These are phyloP conservation scores for Macrophomina tecta DNA, from an alignment of 2,329 filamentous ascomycete species.

Conservation along the genomic window DNA sequence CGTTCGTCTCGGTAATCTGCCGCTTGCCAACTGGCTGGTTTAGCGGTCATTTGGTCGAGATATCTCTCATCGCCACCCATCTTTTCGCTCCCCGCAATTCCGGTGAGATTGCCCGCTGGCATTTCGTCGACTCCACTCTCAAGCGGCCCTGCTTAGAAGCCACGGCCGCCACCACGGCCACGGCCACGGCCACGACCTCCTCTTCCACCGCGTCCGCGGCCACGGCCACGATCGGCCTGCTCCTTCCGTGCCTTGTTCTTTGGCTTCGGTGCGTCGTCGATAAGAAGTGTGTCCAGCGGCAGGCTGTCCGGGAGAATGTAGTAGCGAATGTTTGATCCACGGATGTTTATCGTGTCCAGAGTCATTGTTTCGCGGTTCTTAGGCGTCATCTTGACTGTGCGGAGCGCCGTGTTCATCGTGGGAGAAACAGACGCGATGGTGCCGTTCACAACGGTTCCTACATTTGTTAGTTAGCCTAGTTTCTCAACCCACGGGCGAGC, in stretches of 20 bases:
- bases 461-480: background rate
- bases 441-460: conserved; percentile 94
- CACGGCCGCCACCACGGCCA: conserved; percentile 49
- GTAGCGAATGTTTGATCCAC: conserved; percentile 94
- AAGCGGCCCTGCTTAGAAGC: conserved; percentile 12
- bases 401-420: conserved; percentile 97
- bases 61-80: background rate
- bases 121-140: too few relatives aligned
- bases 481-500: background rate
- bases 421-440: conserved; percentile 96
- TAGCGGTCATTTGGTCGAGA: background rate
- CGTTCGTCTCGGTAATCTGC: background rate
- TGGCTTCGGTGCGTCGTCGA: conserved; percentile 96
- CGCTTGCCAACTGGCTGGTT: background rate
- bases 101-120: background rate
- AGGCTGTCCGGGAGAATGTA: conserved; percentile 95
- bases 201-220: conserved; percentile 58
- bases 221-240: conserved; percentile 58
- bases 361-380: conserved; percentile 85
- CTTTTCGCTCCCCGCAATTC: background rate
- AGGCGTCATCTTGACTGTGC: conserved; percentile 94
- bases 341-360: conserved; percentile 95
- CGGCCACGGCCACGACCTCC: conserved; percentile 52
- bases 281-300: conserved; percentile 90
- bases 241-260: conserved; percentile 99